Base-by-base conservation (phyloP, 2,329 filamentous ascomycete species). In the Hypoxylon sp. region DNA sequence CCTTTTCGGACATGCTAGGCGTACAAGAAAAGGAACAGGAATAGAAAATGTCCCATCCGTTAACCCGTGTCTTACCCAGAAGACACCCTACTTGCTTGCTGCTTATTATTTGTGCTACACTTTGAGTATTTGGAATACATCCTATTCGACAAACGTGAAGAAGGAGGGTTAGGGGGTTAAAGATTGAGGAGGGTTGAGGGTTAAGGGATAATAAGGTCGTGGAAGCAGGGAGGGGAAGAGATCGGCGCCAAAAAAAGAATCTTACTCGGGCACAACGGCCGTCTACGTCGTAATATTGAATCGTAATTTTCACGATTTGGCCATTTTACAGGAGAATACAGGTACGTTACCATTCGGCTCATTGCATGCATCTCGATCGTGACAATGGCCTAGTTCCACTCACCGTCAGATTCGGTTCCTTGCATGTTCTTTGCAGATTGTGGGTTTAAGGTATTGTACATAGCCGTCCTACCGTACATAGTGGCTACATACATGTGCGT, bases 371-470 rank as follows among this genome's bases (percentile, higher is more conserved):
- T 46, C 25, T 17, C 4, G 21, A 25, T 50, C 41, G 45, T 46
- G 45, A n/a, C 32, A 30, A 28, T 30, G 23, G 38, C 9, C 13
- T 17, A 4, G 11, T 34, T 34, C 38, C 52, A 45, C n/a, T 34
- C 45, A 50, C 43, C 28, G 13, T 38, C 45, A 17, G 11, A 19
- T 32, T 36, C 21, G 48, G 57, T 60, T 45, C 57, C 36, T 51
- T 60, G 48, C 57, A 60, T 34, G 48, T 52, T 45, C 57, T 32
- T 32, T 60, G 57, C 57, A 60, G 21, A 13, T 45, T 34, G 13
- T 28, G n/a, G 17, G 19, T 61, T 60, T 62, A 48, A 21, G 21
- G 41, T 43, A 56, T 41, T 32, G 30, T 17, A 45, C 50, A n/a
- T 53, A 53, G 51, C 32, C 34, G 41, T 53, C 34, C 34, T 53